phyloP scores from a whole-genome alignment of 2,329 filamentous ascomycete species.

The Penicillium brasilianum region DNA sequence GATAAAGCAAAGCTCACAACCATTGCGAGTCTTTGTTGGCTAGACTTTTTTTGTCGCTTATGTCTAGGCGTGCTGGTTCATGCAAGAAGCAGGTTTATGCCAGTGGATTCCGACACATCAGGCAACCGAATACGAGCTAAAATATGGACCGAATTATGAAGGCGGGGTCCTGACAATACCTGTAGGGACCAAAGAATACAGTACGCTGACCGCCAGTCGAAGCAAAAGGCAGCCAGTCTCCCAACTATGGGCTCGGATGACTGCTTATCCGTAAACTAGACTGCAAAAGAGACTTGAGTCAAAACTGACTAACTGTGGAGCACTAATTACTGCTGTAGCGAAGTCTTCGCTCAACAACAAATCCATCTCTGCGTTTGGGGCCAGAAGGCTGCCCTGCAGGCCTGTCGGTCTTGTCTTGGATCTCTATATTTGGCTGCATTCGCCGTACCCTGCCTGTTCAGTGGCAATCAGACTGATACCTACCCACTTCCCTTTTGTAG shows the following conservation, averaged over 20 bases:
- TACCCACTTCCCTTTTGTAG: neutral
- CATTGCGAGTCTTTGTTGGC: neutral
- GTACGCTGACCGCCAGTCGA: neutral
- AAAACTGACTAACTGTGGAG: neutral
- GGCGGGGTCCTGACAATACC: neutral
- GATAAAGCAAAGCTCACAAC: neutral
- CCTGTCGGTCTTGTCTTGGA: neutral
- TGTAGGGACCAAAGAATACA: neutral
- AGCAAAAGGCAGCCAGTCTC: too few species aligned
- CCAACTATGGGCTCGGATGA: neutral
- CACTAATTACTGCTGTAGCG: neutral
- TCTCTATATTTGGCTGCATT: neutral
- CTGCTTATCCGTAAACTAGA: neutral
- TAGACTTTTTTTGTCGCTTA: neutral
- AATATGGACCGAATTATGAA: neutral
- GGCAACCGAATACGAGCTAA: neutral
- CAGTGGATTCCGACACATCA: neutral
- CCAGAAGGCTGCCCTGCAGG: neutral
- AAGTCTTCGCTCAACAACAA: neutral
- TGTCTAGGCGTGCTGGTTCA: neutral
- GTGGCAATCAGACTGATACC: neutral
- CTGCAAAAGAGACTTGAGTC: neutral
- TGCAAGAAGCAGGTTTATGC: neutral
- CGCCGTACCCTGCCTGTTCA: neutral
- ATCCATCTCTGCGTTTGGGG: neutral